These are phyloP conservation scores for Angophora floribunda DNA, from an alignment of 345 rosid species.

Conservation along the genomic window DNA sequence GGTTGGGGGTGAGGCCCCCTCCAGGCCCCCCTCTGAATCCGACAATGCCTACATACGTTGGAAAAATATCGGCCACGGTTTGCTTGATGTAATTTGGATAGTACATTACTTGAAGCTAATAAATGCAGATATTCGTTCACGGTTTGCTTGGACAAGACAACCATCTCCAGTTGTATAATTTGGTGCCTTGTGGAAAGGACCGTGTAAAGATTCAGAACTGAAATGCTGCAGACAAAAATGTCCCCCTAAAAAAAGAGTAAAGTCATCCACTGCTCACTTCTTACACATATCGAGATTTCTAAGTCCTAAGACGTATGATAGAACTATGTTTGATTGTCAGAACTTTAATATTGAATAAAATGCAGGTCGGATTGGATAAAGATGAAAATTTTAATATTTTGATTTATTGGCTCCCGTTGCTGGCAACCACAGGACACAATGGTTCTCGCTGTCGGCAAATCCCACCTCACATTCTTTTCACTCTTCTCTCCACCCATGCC, in stretches of 20 bases:
- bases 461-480: background rate
- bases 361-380: background rate
- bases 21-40: background rate
- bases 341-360: background rate
- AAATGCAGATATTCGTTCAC: background rate
- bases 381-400: background rate
- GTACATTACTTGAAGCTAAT: background rate
- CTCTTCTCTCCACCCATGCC: background rate
- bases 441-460: background rate
- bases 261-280: background rate
- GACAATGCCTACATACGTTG: background rate
- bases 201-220: background rate
- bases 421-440: too few species aligned
- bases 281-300: background rate
- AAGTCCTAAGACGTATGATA: background rate
- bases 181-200: background rate
- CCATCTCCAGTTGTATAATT: background rate
- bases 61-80: background rate
- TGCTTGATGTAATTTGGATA: background rate
- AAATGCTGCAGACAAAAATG: background rate
- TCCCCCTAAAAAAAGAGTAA: background rate
- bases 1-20: background rate
- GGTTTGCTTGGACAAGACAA: background rate
- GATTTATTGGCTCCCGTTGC: too few species aligned
- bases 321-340: fast-evolving